Percentiles rank a stretch among this genome's conserved stretches.
phyloP scores from a whole-genome alignment of 257 asterid genomes.

The Striga asiatica region DNA sequence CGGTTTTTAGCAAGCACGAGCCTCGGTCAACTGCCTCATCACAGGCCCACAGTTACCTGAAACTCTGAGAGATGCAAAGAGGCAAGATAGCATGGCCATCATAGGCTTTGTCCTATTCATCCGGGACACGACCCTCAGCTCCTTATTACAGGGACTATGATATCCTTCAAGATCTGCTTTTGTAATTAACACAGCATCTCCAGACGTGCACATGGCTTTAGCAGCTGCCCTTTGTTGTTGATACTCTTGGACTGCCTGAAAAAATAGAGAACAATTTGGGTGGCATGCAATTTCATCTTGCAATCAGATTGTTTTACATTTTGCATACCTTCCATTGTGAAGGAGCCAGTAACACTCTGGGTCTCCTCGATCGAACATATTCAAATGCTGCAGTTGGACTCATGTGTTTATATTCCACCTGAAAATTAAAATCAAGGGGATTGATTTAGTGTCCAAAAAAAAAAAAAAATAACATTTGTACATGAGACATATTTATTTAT shows the following conservation, averaged over 20 bases:
- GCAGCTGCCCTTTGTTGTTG: constrained; percentile 43
- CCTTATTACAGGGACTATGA: constrained; percentile 43
- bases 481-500: background rate
- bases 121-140: constrained; percentile 30
- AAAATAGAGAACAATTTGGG: constrained; percentile 1
- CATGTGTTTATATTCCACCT: constrained; percentile 82
- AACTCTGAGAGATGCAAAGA: constrained; percentile 63
- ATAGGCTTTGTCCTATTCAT: constrained; percentile 40
- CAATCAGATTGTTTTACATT: background rate
- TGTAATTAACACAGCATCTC: constrained; percentile 71
- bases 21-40: constrained; percentile 62
- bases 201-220: constrained; percentile 33
- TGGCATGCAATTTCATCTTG: background rate
- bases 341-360: constrained; percentile 80
- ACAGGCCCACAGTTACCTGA: constrained; percentile 42
- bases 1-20: constrained; percentile 38
- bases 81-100: constrained; percentile 78
- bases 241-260: constrained; percentile 84
- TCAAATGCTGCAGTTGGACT: constrained; percentile 74
- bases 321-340: constrained; percentile 73
- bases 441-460: background rate
- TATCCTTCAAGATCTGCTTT: constrained; percentile 93
- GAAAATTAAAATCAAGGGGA: constrained; percentile 19
- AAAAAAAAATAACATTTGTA: background rate
- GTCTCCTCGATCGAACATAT: constrained; percentile 74